Conservation (phyloP, 108 stramenopile genomes). For the Nitzschia putrida region DNA sequence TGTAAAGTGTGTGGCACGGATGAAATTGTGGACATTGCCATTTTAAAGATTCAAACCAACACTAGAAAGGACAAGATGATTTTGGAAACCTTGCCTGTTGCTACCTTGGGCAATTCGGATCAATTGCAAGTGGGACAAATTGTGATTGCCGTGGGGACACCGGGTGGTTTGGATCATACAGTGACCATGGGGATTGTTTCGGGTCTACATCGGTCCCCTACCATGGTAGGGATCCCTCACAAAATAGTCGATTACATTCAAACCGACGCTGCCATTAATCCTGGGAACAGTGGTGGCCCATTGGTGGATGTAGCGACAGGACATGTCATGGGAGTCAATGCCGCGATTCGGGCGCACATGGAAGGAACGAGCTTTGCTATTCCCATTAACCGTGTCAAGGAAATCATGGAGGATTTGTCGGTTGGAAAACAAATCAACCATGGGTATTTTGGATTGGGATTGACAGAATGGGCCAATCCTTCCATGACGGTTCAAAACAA, state of each 20-base stretch:
- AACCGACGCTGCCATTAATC: constrained; percentile 76
- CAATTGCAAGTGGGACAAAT: constrained; percentile 76
- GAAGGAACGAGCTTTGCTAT: constrained; percentile 90
- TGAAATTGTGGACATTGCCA: constrained; percentile 91
- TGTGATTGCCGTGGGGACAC: constrained; percentile 80
- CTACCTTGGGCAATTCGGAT: constrained; percentile 79
- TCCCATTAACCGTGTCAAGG: constrained; percentile 81
- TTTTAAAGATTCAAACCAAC: constrained; percentile 59
- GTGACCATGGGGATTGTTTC: constrained; percentile 89
- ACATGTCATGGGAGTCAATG: constrained; percentile 86
- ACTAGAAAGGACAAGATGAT: background rate
- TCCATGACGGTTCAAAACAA: constrained; percentile 73
- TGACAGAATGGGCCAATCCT: constrained; percentile 58
- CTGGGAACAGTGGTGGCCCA: constrained; percentile 70
- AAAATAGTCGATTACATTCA: constrained; percentile 90
- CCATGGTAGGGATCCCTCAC: constrained; percentile 83
- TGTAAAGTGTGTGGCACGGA: constrained; percentile 78
- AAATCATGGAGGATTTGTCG: constrained; percentile 70
- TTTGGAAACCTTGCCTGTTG: constrained; percentile 75
- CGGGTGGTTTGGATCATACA: constrained; percentile 89
- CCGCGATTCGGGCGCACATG: constrained; percentile 88
- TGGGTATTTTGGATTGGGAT: constrained; percentile 75
- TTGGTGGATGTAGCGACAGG: constrained; percentile 85
- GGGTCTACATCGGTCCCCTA: constrained; percentile 73
- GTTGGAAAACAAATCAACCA: constrained; percentile 73